Percentiles rank a stretch among this genome's conserved stretches.
Conservation (phyloP, 2,329 filamentous ascomycete genomes). For the Diplodia scrobiculata region DNA sequence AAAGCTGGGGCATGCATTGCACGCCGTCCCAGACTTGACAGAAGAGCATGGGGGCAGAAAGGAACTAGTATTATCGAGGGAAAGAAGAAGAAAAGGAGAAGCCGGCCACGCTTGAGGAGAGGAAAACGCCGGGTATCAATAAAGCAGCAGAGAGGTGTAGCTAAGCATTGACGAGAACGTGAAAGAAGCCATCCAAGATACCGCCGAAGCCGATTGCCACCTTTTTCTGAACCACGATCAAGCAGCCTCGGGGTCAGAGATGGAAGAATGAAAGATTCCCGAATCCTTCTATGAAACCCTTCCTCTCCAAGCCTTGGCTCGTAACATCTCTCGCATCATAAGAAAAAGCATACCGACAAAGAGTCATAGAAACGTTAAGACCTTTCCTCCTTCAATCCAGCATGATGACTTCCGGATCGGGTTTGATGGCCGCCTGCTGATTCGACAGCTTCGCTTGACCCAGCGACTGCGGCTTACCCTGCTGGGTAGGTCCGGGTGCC, state of each 20-base stretch:
- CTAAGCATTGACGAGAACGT: slow-evolving; percentile 1
- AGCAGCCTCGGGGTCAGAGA: background rate
- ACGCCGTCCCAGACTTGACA: background rate
- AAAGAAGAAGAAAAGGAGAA: background rate
- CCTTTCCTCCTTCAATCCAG: slow-evolving; percentile 16
- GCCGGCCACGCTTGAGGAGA: slow-evolving; percentile 9
- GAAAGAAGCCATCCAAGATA: background rate
- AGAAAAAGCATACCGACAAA: background rate
- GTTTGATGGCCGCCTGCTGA: background rate
- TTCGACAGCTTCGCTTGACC: slow-evolving; percentile 4
- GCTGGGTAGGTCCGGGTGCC: background rate
- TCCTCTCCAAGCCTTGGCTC: background rate
- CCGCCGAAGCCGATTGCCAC: background rate
- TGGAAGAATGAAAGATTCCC: background rate
- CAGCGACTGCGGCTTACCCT: slow-evolving; percentile 11
- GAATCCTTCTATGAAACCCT: slow-evolving; percentile 1
- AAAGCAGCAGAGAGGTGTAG: slow-evolving; percentile 13
- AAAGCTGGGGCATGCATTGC: background rate
- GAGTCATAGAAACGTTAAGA: background rate
- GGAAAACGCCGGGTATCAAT: slow-evolving; percentile 26
- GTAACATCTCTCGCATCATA: slow-evolving; percentile 8
- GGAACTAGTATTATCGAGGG: slow-evolving; percentile 3
- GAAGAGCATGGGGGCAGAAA: background rate
- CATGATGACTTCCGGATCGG: slow-evolving; percentile 26
- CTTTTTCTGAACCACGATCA: background rate